Conservation (phyloP, 345 rosid species). For the Triadica sebifera region DNA sequence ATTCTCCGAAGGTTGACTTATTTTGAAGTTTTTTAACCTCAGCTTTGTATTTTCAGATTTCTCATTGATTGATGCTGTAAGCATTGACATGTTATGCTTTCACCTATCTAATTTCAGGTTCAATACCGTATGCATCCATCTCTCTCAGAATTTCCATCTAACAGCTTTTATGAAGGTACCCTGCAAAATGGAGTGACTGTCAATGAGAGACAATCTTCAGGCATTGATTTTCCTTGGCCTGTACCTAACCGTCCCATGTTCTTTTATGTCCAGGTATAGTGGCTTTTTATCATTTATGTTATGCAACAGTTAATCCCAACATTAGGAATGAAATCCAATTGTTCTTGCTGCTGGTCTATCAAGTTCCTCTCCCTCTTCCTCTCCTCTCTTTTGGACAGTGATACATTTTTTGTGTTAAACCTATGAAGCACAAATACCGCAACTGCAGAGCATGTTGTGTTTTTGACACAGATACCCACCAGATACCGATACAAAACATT, state of each 20-base stretch:
- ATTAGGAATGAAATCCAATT: background rate
- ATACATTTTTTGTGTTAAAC: background rate
- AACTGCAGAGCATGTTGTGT: too few species aligned
- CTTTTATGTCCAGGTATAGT: conserved; percentile 89
- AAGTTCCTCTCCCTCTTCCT: background rate
- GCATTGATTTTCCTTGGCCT: conserved; percentile 99
- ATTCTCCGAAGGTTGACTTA: background rate
- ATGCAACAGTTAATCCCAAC: background rate
- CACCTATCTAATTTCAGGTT: conserved; percentile 50
- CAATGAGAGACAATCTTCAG: conserved; percentile 89
- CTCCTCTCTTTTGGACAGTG: background rate
- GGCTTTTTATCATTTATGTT: background rate
- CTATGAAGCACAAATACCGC: too few species aligned
- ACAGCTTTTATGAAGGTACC: conserved; percentile 97
- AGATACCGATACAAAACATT: too few species aligned
- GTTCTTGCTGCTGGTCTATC: background rate
- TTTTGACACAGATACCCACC: too few species aligned
- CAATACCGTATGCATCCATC: conserved; percentile 99
- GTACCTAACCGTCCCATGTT: conserved; percentile 98
- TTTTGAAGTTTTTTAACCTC: background rate
- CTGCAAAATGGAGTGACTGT: conserved; percentile 98
- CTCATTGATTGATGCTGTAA: conserved; percentile 6
- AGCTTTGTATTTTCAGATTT: background rate
- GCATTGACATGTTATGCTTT: conserved; percentile 15
- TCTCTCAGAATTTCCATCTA: conserved; percentile 96